Conservation (phyloP, 2,329 filamentous ascomycete species). For the Chrysosporium keratinophilum region DNA sequence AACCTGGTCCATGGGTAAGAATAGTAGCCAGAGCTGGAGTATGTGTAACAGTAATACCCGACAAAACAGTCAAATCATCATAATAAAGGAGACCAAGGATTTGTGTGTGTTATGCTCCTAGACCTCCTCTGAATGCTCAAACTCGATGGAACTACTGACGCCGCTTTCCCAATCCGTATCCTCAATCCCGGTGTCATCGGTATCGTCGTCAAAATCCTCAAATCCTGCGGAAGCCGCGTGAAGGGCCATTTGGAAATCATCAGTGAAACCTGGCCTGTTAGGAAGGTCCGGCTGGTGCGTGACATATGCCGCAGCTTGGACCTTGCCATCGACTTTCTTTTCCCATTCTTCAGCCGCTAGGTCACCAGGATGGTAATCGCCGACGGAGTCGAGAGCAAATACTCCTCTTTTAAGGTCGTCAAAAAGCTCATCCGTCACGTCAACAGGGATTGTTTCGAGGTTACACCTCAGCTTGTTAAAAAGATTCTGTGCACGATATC, state of each 20-base stretch:
- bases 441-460: slow-evolving; percentile 24
- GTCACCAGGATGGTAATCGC: slow-evolving; percentile 27
- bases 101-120: too few relatives aligned
- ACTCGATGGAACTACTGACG: too few relatives aligned
- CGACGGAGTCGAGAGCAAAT: slow-evolving; percentile 23
- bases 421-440: slow-evolving; percentile 23
- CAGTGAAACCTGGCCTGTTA: slow-evolving; percentile 13
- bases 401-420: slow-evolving; percentile 26
- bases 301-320: slow-evolving; percentile 10
- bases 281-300: slow-evolving; percentile 13
- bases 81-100: too few relatives aligned
- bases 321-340: slow-evolving; percentile 12
- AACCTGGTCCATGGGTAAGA: too few relatives aligned
- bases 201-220: not conserved
- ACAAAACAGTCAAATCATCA: too few relatives aligned
- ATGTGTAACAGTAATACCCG: too few relatives aligned
- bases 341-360: slow-evolving; percentile 21
- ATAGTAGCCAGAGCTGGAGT: too few relatives aligned
- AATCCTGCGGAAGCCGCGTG: slow-evolving; percentile 1
- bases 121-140: too few relatives aligned
- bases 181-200: too few relatives aligned
- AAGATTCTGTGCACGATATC: slow-evolving; percentile 19
- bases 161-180: too few relatives aligned
- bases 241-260: slow-evolving; percentile 14
- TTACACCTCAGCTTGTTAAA: slow-evolving; percentile 20